These are phyloP conservation scores for Botrytis paeoniae DNA, from an alignment of 2,329 filamentous ascomycete genomes.

Conservation along the genomic window DNA sequence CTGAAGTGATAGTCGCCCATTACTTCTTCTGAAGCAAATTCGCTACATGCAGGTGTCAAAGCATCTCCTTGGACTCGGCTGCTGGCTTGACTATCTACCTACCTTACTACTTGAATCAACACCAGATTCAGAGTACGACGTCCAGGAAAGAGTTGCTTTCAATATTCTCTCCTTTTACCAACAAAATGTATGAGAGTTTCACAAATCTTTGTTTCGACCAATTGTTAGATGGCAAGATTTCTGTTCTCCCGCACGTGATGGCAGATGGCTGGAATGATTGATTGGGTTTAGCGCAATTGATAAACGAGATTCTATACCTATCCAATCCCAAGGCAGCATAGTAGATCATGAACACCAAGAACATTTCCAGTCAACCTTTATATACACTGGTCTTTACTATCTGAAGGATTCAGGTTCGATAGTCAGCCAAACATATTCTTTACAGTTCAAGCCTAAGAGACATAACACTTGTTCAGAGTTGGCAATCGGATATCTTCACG, in stretches of 20 bases:
- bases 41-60: neutral
- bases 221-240: no score
- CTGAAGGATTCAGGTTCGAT: neutral
- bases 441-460: neutral
- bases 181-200: no score
- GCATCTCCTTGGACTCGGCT: neutral
- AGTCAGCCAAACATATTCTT: neutral
- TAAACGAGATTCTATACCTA: neutral
- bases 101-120: neutral
- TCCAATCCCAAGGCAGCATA: neutral
- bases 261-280: neutral
- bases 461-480: neutral
- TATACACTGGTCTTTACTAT: neutral
- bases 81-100: neutral
- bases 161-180: accelerated
- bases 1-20: neutral
- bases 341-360: neutral
- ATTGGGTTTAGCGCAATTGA: neutral
- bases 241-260: neutral
- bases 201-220: no score
- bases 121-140: neutral
- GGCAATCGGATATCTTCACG: no score
- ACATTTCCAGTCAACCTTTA: neutral
- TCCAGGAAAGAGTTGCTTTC: neutral
- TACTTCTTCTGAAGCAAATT: neutral